Conservation (phyloP, 768 basidiomycete genomes). For the Omphalotus guepiniiformis region DNA sequence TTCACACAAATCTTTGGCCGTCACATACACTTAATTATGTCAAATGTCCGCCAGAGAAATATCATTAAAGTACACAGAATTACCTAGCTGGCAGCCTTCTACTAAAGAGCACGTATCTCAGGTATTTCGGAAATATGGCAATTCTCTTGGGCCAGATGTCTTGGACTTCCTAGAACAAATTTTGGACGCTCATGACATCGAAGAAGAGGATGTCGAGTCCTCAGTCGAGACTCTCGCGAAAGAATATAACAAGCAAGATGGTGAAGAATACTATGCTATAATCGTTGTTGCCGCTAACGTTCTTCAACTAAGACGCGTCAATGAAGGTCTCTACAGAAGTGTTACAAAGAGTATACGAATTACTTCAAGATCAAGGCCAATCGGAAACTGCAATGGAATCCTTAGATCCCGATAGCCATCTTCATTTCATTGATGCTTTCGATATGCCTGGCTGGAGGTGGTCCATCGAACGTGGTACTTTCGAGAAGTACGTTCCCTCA, state of each 20-base stretch:
- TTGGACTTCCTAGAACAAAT: conserved; percentile 69
- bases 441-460: conserved; percentile 96
- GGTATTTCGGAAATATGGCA: conserved; percentile 87
- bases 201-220: conserved; percentile 62
- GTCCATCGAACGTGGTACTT: conserved; percentile 81
- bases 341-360: conserved; percentile 69
- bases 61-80: conserved; percentile 40
- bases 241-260: conserved; percentile 89
- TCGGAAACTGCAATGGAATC: conserved; percentile 51
- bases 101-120: conserved; percentile 21
- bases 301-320: conserved; percentile 57
- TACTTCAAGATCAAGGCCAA: conserved; percentile 63
- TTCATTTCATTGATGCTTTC: conserved; percentile 84
- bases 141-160: conserved; percentile 79
- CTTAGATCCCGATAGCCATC: conserved; percentile 76
- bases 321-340: conserved; percentile 78
- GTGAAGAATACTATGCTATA: conserved; percentile 29
- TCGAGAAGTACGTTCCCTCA: conserved; percentile 61
- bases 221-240: conserved; percentile 79
- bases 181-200: conserved; percentile 65
- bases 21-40: conserved; percentile 26
- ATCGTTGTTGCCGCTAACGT: neutral
- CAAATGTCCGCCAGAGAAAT: conserved; percentile 41
- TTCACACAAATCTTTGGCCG: conserved; percentile 3
- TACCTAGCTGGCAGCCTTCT: neutral